Evolutionary conservation across 306 rosid species (phyloP).

Genomic region (Quercus cerris): DNA sequence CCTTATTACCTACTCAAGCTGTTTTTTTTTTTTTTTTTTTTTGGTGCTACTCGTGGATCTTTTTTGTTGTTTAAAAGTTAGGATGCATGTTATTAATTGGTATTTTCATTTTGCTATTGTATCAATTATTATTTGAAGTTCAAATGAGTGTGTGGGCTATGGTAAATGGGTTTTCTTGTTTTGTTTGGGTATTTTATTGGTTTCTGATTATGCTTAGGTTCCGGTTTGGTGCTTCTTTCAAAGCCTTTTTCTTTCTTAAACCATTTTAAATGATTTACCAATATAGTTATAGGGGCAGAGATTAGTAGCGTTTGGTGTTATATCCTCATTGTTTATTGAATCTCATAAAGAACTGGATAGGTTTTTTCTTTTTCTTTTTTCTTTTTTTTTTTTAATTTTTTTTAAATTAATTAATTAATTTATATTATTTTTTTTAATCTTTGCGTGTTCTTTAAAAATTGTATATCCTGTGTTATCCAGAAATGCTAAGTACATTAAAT

Average conservation of each 20-base stretch:
- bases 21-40: neutral
- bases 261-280: constrained; percentile 10
- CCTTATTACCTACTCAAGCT: neutral
- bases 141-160: constrained; percentile 4
- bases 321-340: neutral
- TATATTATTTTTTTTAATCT: neutral
- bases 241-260: constrained; percentile 1
- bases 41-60: neutral
- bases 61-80: neutral
- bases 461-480: neutral
- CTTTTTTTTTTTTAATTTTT: too few relatives aligned
- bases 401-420: too few relatives aligned
- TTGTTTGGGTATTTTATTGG: neutral
- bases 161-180: neutral
- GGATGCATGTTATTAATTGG: neutral
- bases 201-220: neutral
- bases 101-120: neutral
- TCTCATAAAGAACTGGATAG: neutral
- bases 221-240: constrained; percentile 1
- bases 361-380: neutral
- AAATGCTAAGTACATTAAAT: too few relatives aligned
- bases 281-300: neutral
- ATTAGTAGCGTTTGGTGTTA: neutral
- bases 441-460: neutral
- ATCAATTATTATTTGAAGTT: neutral